Conservation (phyloP, 2,329 filamentous ascomycete genomes). For the Trichoderma simmonsii region DNA sequence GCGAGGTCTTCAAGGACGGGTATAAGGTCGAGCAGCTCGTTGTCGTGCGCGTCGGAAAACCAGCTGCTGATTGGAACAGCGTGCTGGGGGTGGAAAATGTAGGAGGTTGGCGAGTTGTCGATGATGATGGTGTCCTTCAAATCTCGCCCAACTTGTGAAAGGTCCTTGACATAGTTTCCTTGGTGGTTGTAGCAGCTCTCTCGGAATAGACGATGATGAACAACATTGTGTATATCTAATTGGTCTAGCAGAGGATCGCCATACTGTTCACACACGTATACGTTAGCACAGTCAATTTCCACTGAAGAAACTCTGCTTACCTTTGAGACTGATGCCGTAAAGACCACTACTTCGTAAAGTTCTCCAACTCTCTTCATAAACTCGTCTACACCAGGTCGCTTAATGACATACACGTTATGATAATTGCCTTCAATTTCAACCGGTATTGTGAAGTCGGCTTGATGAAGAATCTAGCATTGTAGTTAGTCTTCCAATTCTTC, state of each 20-base stretch:
- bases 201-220: slow-evolving; percentile 93
- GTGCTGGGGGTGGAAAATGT: slow-evolving; percentile 99
- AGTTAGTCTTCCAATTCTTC: slow-evolving; percentile 10
- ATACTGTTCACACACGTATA: slow-evolving; percentile 55
- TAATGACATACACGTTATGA: slow-evolving; percentile 99
- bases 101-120: slow-evolving; percentile 97
- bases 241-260: slow-evolving; percentile 95
- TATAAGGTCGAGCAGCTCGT: slow-evolving; percentile 95
- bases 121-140: slow-evolving; percentile 98
- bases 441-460: slow-evolving; percentile 97
- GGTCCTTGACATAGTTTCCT: slow-evolving; percentile 98
- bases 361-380: slow-evolving; percentile 99
- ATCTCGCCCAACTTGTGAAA: slow-evolving; percentile 94
- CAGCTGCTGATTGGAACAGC: slow-evolving; percentile 99
- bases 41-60: slow-evolving; percentile 99
- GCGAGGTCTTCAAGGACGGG: slow-evolving; percentile 97
- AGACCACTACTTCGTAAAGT: slow-evolving; percentile 96
- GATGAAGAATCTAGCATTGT: slow-evolving; percentile 75
- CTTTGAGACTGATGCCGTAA: slow-evolving; percentile 98
- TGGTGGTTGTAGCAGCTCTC: slow-evolving; percentile 99
- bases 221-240: slow-evolving; percentile 93
- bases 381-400: slow-evolving; percentile 94
- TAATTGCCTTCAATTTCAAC: slow-evolving; percentile 99
- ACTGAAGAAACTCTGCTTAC: slow-evolving; percentile 42
- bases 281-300: neutral